phyloP scores from a whole-genome alignment of 345 rosid genomes.

The Psidium guajava region DNA sequence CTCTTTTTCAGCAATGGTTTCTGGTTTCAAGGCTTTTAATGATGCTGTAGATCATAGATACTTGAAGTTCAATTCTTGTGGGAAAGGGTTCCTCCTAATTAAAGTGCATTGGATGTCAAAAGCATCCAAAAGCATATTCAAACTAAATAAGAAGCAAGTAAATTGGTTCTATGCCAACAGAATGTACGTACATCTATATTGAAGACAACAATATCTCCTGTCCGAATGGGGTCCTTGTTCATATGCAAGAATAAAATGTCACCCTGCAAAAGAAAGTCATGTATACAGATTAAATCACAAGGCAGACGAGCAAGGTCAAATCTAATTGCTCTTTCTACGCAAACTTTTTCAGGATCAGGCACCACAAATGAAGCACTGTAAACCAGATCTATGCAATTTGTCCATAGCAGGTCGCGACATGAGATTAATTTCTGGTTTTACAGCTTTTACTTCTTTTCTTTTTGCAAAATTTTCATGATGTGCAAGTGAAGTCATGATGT shows the following conservation, averaged over 20 bases:
- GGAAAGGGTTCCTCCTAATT: background rate
- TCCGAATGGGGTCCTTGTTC: slow-evolving; percentile 84
- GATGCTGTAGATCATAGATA: background rate
- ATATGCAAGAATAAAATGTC: slow-evolving; percentile 88
- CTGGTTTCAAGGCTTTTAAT: background rate
- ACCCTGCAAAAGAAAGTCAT: slow-evolving; percentile 43
- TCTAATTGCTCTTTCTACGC: background rate
- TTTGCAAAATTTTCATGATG: background rate
- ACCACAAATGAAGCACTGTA: background rate
- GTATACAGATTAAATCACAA: background rate
- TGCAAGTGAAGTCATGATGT: background rate
- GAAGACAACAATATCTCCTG: slow-evolving; percentile 96
- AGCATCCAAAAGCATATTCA: background rate
- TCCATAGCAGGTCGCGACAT: background rate
- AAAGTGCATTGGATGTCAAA: background rate
- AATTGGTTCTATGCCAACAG: background rate
- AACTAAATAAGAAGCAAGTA: background rate
- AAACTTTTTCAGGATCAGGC: background rate
- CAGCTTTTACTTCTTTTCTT: background rate
- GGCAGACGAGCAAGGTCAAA: background rate
- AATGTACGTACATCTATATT: slow-evolving; percentile 47
- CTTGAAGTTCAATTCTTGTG: background rate
- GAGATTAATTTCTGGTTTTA: background rate
- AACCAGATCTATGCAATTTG: background rate
- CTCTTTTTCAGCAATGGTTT: background rate